Conservation (phyloP, 495 filamentous ascomycete genomes). For the Penicillium robsamsonii region DNA sequence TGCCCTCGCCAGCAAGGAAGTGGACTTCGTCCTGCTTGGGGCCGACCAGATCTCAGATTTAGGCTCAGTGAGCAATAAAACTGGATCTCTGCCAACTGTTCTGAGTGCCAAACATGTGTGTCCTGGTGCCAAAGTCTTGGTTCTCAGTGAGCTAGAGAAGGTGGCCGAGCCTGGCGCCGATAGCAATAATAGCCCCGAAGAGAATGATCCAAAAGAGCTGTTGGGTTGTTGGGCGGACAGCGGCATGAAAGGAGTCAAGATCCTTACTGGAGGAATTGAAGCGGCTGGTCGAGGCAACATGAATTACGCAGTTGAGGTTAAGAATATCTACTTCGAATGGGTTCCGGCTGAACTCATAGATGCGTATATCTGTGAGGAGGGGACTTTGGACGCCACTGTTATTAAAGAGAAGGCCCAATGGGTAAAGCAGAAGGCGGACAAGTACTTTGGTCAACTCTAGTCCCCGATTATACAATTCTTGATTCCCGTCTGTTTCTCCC, state of each 20-base stretch:
- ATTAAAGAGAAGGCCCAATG: slow-evolving; percentile 32
- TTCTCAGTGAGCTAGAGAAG: slow-evolving; percentile 61
- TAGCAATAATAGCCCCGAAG: slow-evolving; percentile 37
- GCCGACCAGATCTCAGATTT: slow-evolving; percentile 56
- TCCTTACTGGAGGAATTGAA: slow-evolving; percentile 18
- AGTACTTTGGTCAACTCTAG: slow-evolving; percentile 38
- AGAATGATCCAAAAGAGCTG: slow-evolving; percentile 50
- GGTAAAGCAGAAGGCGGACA: slow-evolving; percentile 27
- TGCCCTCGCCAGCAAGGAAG: slow-evolving; percentile 45
- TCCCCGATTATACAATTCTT: not conserved
- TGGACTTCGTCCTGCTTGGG: slow-evolving; percentile 58
- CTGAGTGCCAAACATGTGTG: slow-evolving; percentile 47
- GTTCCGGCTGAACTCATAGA: slow-evolving; percentile 52
- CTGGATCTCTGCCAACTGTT: slow-evolving; percentile 56
- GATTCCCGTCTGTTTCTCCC: not conserved
- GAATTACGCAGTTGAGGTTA: slow-evolving; percentile 38
- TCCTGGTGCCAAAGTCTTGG: slow-evolving; percentile 45
- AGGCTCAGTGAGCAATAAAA: slow-evolving; percentile 64
- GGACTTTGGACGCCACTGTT: slow-evolving; percentile 26
- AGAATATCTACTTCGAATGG: slow-evolving; percentile 69
- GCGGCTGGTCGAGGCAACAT: not conserved
- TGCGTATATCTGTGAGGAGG: slow-evolving; percentile 56
- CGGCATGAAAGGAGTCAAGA: slow-evolving; percentile 25
- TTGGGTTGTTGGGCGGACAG: slow-evolving; percentile 41
- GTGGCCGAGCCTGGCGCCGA: slow-evolving; percentile 47